Conservation (phyloP, 2,329 filamentous ascomycete species). For the Cladosporium cucumerinum region DNA sequence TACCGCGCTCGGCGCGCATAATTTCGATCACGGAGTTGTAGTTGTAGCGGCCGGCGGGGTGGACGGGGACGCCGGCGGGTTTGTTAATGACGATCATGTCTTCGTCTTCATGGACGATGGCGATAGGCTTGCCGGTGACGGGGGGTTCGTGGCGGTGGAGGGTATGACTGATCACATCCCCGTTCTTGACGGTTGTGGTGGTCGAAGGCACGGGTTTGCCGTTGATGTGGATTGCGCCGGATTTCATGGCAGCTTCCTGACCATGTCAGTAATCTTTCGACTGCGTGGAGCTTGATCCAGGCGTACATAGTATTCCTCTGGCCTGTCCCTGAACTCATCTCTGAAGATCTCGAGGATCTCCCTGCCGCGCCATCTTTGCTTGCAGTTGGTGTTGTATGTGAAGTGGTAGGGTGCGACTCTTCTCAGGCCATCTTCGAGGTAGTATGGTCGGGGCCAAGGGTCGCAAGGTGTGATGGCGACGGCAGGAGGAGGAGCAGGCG, state of each 20-base stretch:
- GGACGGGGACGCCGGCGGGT: conserved; percentile 89
- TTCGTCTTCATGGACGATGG: conserved; percentile 84
- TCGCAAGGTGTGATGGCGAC: conserved; percentile 54
- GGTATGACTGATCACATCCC: conserved; percentile 87
- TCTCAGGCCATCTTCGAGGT: conserved; percentile 76
- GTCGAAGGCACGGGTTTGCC: conserved; percentile 64
- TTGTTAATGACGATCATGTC: conserved; percentile 97
- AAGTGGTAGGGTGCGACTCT: conserved; percentile 84
- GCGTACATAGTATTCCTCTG: conserved; percentile 77
- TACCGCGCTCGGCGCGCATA: conserved; percentile 70
- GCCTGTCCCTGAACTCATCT: conserved; percentile 86
- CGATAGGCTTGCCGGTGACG: conserved; percentile 74
- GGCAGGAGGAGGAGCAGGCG: conserved; percentile 40
- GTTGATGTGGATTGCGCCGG: conserved; percentile 76
- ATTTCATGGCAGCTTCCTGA: conserved; percentile 71
- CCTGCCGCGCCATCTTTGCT: conserved; percentile 84
- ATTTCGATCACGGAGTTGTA: conserved; percentile 95
- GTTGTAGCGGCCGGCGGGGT: conserved; percentile 91
- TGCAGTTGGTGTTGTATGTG: conserved; percentile 93
- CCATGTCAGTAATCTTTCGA: conserved; percentile 27
- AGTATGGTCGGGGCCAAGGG: conserved; percentile 70
- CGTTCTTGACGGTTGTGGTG: conserved; percentile 75
- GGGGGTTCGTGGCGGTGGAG: conserved; percentile 94
- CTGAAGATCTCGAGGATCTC: conserved; percentile 82
- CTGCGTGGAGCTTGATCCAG: neutral